Evolutionary conservation across 2,329 filamentous ascomycete species (phyloP).

Genomic region (Mariannaea sp.): DNA sequence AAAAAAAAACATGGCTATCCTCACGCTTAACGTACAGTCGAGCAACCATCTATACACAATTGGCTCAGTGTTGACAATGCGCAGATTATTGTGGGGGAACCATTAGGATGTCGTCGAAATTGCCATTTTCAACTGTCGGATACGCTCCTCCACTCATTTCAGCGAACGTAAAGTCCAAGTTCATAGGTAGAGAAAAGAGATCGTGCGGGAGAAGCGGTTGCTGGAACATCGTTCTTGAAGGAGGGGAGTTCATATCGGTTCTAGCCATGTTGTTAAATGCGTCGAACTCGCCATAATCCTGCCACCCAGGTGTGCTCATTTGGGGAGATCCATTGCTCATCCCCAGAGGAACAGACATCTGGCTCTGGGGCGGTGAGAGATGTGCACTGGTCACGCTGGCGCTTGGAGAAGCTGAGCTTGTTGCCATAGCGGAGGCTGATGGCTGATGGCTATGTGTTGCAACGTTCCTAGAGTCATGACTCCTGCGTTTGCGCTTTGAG

Average conservation of each 20-base stretch:
- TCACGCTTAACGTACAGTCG: slow-evolving; percentile 19
- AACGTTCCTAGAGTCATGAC: slow-evolving; percentile 51
- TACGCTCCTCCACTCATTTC: slow-evolving; percentile 70
- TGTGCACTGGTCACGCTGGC: slow-evolving; percentile 20
- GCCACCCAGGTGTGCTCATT: slow-evolving; percentile 52
- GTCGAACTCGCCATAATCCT: slow-evolving; percentile 53
- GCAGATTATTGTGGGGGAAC: slow-evolving; percentile 3
- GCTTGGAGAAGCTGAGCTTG: slow-evolving; percentile 11
- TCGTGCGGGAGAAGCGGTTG: slow-evolving; percentile 92
- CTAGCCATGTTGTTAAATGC: slow-evolving; percentile 46
- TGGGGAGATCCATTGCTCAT: slow-evolving; percentile 52
- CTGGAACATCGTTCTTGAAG: slow-evolving; percentile 60
- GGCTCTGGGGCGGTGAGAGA: slow-evolving; percentile 37
- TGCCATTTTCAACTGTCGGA: slow-evolving; percentile 67
- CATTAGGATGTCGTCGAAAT: slow-evolving; percentile 40
- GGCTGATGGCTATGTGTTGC: slow-evolving; percentile 23
- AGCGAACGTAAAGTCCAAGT: slow-evolving; percentile 84
- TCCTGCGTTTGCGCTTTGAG: slow-evolving; percentile 83
- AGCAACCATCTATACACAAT: slow-evolving; percentile 5
- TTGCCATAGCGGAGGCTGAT: slow-evolving; percentile 11
- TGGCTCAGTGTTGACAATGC: neutral
- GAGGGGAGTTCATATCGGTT: slow-evolving; percentile 45
- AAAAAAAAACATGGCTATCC: slow-evolving; percentile 15
- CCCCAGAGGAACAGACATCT: slow-evolving; percentile 28
- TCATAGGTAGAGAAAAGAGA: slow-evolving; percentile 95